Evolutionary conservation across 345 rosid species (phyloP), one percentile per base, ranked within the genome.

Genomic region (Punica granatum): DNA sequence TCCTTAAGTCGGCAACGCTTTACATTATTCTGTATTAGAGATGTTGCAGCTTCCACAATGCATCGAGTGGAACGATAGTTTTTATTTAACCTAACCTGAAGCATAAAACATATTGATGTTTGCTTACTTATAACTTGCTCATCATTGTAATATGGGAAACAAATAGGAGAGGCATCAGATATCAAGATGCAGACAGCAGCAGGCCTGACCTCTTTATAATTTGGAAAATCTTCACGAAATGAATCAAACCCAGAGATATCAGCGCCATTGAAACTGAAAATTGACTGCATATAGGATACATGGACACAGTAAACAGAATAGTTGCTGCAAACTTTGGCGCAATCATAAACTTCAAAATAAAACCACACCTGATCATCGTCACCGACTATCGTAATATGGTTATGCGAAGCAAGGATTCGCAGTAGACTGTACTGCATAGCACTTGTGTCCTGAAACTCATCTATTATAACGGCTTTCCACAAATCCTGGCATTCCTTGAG

Each of bases 371-470:
- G 98, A 81, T 92, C 98, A 79, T 92, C 98, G 81, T 92, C 98
- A 49, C 97, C 97, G 69, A 92, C 89, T 67, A 92, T 73, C 33
- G 97, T 92, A 71, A 92, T 77, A 70, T 35, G 72, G 73, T 84
- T 80, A 80, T 90, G 94, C 74, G 96, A 84, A 62, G 97, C 93
- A 67, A 90, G 85, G 72, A 83, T 73, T 39, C 70, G 75, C 39
- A 92, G 76, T 75, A 90, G 88, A 75, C 67, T 69, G 78, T 90
- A 90, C 76, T 92, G 98, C 94, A 82, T 88, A 69, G 89, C 76
- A 79, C 97, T 92, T 48, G 98, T 92, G 80, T 92, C 98, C 79
- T 92, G 98, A 69, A 92, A 92, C 76, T 92, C 98, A 70, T 92
- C 98, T 63, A 92, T 76, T 75, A 92, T 86, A 72, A 90, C 82